A percentile compares a stretch with the other conserved stretches of the same genome.
Conservation (phyloP, 2,329 filamentous ascomycete genomes). For the Monosporascus sp. region DNA sequence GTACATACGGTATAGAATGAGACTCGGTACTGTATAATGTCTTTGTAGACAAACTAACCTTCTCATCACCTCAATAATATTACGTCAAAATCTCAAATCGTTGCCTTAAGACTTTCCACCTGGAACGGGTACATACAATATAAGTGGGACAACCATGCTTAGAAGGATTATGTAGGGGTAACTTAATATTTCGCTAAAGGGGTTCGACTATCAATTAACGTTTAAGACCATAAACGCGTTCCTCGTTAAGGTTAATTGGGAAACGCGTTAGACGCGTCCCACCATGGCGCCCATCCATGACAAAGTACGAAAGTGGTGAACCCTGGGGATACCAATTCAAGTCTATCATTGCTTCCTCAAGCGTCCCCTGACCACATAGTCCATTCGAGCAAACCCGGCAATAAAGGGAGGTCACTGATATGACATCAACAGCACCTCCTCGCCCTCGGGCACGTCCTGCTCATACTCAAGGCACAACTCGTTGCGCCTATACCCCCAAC, state of each 20-base stretch:
- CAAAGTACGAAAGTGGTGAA: too few species aligned
- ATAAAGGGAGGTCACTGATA: constrained; percentile 12
- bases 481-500: constrained; percentile 83
- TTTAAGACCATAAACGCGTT: not conserved
- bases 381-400: not conserved
- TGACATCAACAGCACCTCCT: constrained; percentile 36
- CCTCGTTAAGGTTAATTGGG: constrained; percentile 27
- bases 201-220: not conserved
- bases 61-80: constrained; percentile 3
- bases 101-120: not conserved
- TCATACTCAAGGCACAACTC: constrained; percentile 82
- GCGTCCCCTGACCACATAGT: too few species aligned
- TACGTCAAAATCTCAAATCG: constrained; percentile 1
- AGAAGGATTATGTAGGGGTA: not conserved
- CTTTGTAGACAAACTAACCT: constrained; percentile 10
- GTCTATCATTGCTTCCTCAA: too few species aligned
- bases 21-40: not conserved
- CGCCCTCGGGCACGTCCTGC: constrained; percentile 62
- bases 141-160: not conserved
- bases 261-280: constrained; percentile 38
- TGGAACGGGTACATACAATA: too few species aligned
- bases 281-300: too few species aligned
- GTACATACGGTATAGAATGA: too few species aligned
- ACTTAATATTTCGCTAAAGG: not conserved
- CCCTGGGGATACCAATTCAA: too few species aligned